Percentiles rank a stretch among this genome's conserved stretches.
Conservation (phyloP, 108 stramenopile genomes). For the Skeletonema costatum region DNA sequence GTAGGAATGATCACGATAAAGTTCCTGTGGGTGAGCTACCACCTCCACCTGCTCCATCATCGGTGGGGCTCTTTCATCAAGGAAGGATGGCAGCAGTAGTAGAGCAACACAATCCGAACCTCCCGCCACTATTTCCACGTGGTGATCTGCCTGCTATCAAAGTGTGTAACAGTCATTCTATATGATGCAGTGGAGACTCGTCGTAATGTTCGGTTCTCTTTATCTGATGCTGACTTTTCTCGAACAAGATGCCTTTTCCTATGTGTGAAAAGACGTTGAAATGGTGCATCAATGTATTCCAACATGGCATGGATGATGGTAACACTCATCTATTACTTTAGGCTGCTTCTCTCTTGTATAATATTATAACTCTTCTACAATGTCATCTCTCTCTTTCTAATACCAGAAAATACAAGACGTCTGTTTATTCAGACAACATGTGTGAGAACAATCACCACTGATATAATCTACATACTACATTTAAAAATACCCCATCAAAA, state of each 20-base stretch:
- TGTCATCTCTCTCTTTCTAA: neutral
- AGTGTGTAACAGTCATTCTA: neutral
- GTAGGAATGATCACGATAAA: neutral
- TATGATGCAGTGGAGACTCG: too few species aligned
- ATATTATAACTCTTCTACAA: too few species aligned
- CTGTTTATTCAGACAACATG: too few species aligned
- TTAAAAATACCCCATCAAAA: conserved; percentile 15
- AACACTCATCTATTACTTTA: neutral
- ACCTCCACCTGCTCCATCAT: neutral
- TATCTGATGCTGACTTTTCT: too few species aligned
- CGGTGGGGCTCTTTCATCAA: neutral
- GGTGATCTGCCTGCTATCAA: conserved; percentile 8
- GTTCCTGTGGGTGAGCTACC: conserved; percentile 8
- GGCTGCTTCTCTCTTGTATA: neutral
- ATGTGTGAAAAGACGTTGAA: too few species aligned
- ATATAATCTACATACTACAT: neutral
- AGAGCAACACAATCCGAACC: neutral
- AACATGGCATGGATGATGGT: too few species aligned
- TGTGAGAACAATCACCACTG: too few species aligned
- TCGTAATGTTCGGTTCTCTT: too few species aligned
- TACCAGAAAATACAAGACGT: too few species aligned
- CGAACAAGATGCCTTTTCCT: too few species aligned
- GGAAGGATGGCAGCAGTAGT: neutral
- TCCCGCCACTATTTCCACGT: neutral
- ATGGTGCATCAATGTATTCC: too few species aligned